phyloP scores from a whole-genome alignment of 257 asterid species.

The Scutellaria galericulata region DNA sequence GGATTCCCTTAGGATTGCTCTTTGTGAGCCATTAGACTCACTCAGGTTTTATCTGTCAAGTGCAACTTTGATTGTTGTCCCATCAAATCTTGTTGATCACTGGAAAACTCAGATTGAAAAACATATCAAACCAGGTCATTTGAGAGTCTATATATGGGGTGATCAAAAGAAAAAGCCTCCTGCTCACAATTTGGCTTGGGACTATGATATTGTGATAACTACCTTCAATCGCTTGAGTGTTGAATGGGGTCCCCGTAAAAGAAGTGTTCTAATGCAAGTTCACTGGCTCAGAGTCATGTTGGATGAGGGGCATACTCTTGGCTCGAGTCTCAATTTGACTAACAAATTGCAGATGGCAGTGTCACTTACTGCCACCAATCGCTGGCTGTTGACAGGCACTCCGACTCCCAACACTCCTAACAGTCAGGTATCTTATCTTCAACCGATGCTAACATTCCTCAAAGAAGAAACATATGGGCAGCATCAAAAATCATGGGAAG shows the following conservation, averaged over 20 bases:
- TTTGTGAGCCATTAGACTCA: slow-evolving; percentile 85
- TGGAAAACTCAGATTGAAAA: slow-evolving; percentile 88
- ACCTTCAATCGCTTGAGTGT: slow-evolving; percentile 95
- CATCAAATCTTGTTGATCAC: slow-evolving; percentile 90
- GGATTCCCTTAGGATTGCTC: slow-evolving; percentile 86
- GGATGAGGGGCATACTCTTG: slow-evolving; percentile 99
- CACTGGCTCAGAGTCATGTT: slow-evolving; percentile 93
- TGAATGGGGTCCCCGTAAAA: slow-evolving; percentile 84
- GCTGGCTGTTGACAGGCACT: slow-evolving; percentile 98
- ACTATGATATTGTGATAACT: slow-evolving; percentile 89
- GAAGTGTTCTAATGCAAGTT: slow-evolving; percentile 87
- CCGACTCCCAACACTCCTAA: slow-evolving; percentile 97
- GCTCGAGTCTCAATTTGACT: slow-evolving; percentile 87
- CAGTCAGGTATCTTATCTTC: slow-evolving; percentile 90
- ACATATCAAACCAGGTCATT: slow-evolving; percentile 81
- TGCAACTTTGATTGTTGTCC: slow-evolving; percentile 91
- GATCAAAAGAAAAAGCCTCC: slow-evolving; percentile 83
- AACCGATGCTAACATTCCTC: slow-evolving; percentile 90
- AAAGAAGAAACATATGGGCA: slow-evolving; percentile 88
- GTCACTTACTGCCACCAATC: slow-evolving; percentile 75
- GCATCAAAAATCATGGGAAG: slow-evolving; percentile 88
- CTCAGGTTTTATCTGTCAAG: slow-evolving; percentile 75
- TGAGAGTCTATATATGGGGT: slow-evolving; percentile 83
- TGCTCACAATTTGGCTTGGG: slow-evolving; percentile 91
- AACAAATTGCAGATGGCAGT: slow-evolving; percentile 94